Evolutionary conservation across 352 stramenopile genomes (phyloP).

Genomic region (Phytophthora agathidicida): DNA sequence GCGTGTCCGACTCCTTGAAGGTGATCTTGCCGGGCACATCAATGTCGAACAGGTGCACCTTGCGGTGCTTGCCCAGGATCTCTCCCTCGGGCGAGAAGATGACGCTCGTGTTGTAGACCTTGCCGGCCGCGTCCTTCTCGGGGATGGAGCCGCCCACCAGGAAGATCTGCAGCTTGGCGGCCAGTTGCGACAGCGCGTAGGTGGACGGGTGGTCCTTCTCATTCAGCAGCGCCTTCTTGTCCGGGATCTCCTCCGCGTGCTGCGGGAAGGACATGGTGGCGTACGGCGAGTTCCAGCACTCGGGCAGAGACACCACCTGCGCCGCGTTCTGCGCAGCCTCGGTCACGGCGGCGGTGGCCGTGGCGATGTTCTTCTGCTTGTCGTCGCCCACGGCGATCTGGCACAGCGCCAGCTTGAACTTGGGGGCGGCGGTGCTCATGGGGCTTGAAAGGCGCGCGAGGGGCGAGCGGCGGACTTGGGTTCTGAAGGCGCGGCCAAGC

Average conservation of each 20-base stretch:
- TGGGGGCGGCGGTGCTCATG: conserved; percentile 56
- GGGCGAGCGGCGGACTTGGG: conserved; percentile 24
- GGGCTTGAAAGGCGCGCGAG: conserved; percentile 20
- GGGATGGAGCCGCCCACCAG: conserved; percentile 98
- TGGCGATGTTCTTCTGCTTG: conserved; percentile 88
- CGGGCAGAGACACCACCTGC: conserved; percentile 92
- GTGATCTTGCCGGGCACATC: conserved; percentile 98
- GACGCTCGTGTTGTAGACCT: conserved; percentile 99
- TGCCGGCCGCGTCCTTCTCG: conserved; percentile 83
- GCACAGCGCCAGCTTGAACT: conserved; percentile 94
- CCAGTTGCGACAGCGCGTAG: conserved; percentile 89
- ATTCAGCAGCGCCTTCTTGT: conserved; percentile 56
- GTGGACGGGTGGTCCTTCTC: conserved; percentile 83
- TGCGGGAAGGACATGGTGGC: conserved; percentile 96
- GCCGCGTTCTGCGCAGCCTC: conserved; percentile 79
- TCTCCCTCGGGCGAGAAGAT: conserved; percentile 94
- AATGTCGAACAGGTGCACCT: conserved; percentile 99
- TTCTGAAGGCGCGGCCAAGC: conserved; percentile 37
- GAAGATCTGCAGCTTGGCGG: conserved; percentile 89
- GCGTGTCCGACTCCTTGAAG: conserved; percentile 99
- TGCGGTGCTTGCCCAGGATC: conserved; percentile 98
- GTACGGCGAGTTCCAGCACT: conserved; percentile 98
- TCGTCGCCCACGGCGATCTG: conserved; percentile 94
- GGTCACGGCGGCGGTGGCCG: conserved; percentile 61
- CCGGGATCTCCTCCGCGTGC: conserved; percentile 97